phyloP scores from a whole-genome alignment of 768 basidiomycete genomes.

The Punctularia strigosozonata region DNA sequence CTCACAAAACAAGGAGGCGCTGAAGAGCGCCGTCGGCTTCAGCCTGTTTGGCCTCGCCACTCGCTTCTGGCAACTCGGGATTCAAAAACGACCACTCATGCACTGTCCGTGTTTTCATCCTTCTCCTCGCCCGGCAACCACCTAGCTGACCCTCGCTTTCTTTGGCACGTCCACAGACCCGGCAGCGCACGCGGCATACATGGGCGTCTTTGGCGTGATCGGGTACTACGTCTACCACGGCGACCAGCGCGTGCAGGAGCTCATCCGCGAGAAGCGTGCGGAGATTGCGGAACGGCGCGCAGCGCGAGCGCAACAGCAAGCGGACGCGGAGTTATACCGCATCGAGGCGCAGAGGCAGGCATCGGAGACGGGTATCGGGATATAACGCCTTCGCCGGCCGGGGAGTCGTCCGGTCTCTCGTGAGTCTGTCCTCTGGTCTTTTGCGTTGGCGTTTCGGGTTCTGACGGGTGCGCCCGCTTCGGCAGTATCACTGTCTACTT shows the following conservation, averaged over 20 bases:
- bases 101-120: constrained; percentile 49
- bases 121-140: background rate
- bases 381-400: background rate
- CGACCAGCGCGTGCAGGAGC: constrained; percentile 48
- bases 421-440: no score
- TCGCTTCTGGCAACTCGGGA: constrained; percentile 77
- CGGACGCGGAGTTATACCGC: background rate
- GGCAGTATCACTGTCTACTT: no score
- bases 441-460: no score
- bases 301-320: no score
- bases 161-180: constrained; percentile 37
- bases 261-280: constrained; percentile 52
- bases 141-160: constrained; percentile 1
- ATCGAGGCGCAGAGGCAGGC: background rate
- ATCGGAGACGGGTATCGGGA: no score
- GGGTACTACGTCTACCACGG: constrained; percentile 70
- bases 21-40: constrained; percentile 65
- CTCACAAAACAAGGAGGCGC: constrained; percentile 51
- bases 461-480: no score
- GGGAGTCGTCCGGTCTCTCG: background rate
- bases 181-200: constrained; percentile 56
- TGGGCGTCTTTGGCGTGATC: constrained; percentile 55
- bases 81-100: constrained; percentile 70
- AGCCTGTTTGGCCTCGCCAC: constrained; percentile 75
- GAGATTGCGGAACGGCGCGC: constrained; percentile 44